Base-by-base conservation (phyloP, 768 basidiomycete species). In the Punctularia strigosozonata region DNA sequence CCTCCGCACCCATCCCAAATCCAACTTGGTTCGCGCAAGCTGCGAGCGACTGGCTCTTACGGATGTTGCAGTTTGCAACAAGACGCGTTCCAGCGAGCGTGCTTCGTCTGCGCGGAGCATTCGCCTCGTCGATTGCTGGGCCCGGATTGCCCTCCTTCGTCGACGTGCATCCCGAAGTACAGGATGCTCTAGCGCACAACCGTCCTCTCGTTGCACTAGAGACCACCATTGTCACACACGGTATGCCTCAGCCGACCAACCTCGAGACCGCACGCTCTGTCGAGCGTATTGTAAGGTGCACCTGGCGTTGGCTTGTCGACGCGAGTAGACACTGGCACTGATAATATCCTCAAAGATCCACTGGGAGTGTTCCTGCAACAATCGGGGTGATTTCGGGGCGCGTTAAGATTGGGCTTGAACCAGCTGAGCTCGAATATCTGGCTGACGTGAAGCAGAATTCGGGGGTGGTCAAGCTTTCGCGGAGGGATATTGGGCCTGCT, bases 181-280 rank as follows among this genome's bases (percentile, higher is more conserved):
- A 80, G 45, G 72, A 91, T 40, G 91, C 92, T 3, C 66, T 94
- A 17, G 63, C 68, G 4, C 61, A 66, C 30, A 62, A 67, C 7
- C 64, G 62, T 44, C 77, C 90, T 15, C 66, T 97, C 32, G 89
- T 97, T 8, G 91, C 92, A 10, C 73, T 98, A 8, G 94, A 98
- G 56, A 87, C 84, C 2, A 80, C 94, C 1, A 73, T 98, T 38
- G 77, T 95, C 43, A 91, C 91, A 1, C 89, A 97, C 65, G 94
- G 90, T 15, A 76, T 94, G 62, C 87, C 89, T 0, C 76, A 76
- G 46, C 90, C 90, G 1, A 66, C 68, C 25, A 92, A 89, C 51
- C 55, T 81, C 5, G 65, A 78, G 20, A 77, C 83, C 18, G 79
- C 88, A 0, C 60, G 62, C 23, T 77, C 77, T 5, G 66, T 94